Conservation (phyloP, 306 rosid genomes). For the Pterocarpus santalinus region DNA sequence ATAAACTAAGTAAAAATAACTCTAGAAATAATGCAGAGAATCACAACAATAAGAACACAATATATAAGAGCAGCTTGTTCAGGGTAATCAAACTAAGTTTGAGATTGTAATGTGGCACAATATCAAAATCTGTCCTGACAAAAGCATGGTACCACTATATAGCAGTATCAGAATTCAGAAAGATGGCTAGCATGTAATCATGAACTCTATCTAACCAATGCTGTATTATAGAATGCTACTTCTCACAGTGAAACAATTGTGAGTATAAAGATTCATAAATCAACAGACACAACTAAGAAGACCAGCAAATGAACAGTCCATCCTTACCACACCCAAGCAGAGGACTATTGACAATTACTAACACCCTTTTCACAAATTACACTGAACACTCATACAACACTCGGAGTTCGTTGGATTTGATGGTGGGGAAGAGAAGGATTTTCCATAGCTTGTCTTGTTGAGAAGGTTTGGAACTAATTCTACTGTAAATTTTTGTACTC, state of each 20-base stretch:
- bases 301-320: background rate
- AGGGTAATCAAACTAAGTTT: background rate
- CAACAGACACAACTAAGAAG: slow-evolving; percentile 17
- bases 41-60: no score
- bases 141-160: background rate
- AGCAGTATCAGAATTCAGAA: slow-evolving; percentile 15
- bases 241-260: slow-evolving; percentile 14
- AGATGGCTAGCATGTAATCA: slow-evolving; percentile 1
- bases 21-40: background rate
- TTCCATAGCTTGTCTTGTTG: no score
- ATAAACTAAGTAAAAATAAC: background rate
- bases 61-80: no score
- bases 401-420: no score
- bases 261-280: background rate
- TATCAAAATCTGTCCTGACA: background rate
- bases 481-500: no score
- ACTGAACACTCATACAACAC: no score
- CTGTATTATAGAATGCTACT: background rate
- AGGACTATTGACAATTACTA: slow-evolving; percentile 8
- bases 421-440: no score
- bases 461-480: no score
- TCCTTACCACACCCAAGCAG: slow-evolving; percentile 21
- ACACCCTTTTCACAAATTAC: background rate
- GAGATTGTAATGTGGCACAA: background rate
- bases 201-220: no score